Base-by-base conservation (phyloP, 345 rosid genomes). In the Rhizophora apiculata region DNA sequence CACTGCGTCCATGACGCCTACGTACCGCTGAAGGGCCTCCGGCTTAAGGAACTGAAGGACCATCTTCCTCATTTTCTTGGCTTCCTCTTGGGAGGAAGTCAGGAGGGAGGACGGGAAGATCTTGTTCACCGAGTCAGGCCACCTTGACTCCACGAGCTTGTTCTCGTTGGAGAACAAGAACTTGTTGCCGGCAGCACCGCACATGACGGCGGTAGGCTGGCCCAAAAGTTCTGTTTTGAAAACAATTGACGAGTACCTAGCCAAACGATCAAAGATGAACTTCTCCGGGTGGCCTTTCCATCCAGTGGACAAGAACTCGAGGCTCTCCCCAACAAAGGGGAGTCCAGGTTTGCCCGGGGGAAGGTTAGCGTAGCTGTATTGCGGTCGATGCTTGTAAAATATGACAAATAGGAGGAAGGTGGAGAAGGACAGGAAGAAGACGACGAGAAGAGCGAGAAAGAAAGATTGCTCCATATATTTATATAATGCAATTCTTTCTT, bases 91-190 rank as follows among this genome's bases (percentile, higher is more conserved):
- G 57, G 79, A 67, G 30, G 84, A 81, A 39, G 72, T 77, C 55
- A 65, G 71, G 20, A 51, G 71, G 18, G 68, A 51, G 34, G 78
- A 81, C 3, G 84, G 84, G 69, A 81, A 81, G 20, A 81, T 60
- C 60, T 81, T 81, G 70, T 77, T 74, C 56, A 77, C 74, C 32
- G 81, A 74, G 65, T 77, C 72, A 13, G 84, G 81, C 84, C 84
- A 81, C 84, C 84, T 77, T 20, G 76, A 62, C 0, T 52, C 64
- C 6, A 81, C 81, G 18, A 81, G 71, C 76, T 74, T 81, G 72
- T 81, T 77, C 74, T 80, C 84, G 67, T 80, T 77, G 20, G 81
- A 77, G 72, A 77, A 81, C 52, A 81, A 60, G 74, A 81, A 81
- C 74, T 74, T 77, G 63, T 77, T 74, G 26, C 68, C 79, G 0